Conservation (phyloP, 2,329 filamentous ascomycete species). For the Ophiosphaerella herpotricha region DNA sequence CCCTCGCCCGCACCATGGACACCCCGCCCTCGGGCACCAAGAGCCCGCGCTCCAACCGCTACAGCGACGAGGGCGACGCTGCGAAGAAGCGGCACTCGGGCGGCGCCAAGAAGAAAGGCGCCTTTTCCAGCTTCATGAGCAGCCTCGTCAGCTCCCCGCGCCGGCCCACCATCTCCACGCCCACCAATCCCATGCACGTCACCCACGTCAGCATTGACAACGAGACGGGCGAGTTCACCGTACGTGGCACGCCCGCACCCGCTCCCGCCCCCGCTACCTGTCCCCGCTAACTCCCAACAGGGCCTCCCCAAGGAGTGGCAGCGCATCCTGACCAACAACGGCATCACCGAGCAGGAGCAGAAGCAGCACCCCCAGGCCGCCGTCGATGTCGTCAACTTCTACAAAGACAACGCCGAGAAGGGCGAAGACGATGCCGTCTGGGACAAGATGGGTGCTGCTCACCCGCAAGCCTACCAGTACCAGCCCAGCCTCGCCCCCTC, state of each 20-base stretch:
- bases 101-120: conserved; percentile 48
- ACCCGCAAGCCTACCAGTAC: conserved; percentile 57
- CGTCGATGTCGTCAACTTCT: conserved; percentile 94
- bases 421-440: conserved; percentile 84
- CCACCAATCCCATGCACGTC: conserved; percentile 96
- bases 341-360: conserved; percentile 94
- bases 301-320: conserved; percentile 98
- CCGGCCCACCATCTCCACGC: conserved; percentile 93
- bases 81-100: conserved; percentile 39
- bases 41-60: conserved; percentile 44
- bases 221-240: conserved; percentile 93
- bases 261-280: conserved; percentile 24
- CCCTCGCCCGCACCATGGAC: conserved; percentile 52
- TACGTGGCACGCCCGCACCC: conserved; percentile 49
- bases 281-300: conserved; percentile 50
- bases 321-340: conserved; percentile 89
- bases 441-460: conserved; percentile 94
- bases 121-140: conserved; percentile 48
- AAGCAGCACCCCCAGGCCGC: conserved; percentile 95
- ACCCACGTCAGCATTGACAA: conserved; percentile 98
- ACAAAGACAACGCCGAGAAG: conserved; percentile 88
- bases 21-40: conserved; percentile 43
- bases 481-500: conserved; percentile 38
- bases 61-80: conserved; percentile 44
- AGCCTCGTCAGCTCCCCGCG: conserved; percentile 67